A percentile compares a stretch with the other conserved stretches of the same genome.
Conservation (phyloP, 2,329 filamentous ascomycete species). For the Pyrenophora tritici-repentis region DNA sequence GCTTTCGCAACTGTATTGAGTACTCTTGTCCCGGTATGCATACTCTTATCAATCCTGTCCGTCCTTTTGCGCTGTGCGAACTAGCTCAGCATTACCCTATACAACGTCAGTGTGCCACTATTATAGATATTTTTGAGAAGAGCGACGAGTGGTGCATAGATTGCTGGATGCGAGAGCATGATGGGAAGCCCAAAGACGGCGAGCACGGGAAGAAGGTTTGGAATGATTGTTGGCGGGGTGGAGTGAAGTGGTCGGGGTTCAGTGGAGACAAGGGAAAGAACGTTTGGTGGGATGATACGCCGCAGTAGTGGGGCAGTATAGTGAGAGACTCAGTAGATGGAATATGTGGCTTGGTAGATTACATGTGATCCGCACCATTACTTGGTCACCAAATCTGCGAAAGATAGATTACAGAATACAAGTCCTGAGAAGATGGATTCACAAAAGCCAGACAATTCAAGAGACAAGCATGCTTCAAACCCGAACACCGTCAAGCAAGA, state of each 20-base stretch:
- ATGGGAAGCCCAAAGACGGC: not conserved
- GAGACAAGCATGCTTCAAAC: too few species aligned
- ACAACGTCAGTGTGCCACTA: conserved; percentile 10
- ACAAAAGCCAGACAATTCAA: too few species aligned
- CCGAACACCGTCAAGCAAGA: too few species aligned
- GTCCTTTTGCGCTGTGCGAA: conserved; percentile 17
- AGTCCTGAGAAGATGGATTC: too few species aligned
- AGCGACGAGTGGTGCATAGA: conserved; percentile 19
- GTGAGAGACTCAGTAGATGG: not conserved
- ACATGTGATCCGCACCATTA: too few species aligned
- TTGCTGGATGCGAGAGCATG: conserved; percentile 13
- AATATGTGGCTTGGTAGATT: too few species aligned
- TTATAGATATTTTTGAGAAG: not conserved
- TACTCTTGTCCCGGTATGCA: conserved; percentile 14
- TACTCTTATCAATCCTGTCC: not conserved
- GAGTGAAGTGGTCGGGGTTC: conserved; percentile 13
- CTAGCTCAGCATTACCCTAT: conserved; percentile 8
- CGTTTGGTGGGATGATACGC: conserved; percentile 15
- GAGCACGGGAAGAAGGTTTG: not conserved
- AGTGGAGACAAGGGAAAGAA: conserved; percentile 1
- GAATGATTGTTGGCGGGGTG: conserved; percentile 11
- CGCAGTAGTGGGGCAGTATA: conserved; percentile 5
- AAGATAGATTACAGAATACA: too few species aligned
- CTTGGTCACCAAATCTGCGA: too few species aligned
- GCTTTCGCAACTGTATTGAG: conserved; percentile 13